These are phyloP conservation scores for Staphylotrichum tortipilum DNA, from an alignment of 495 filamentous ascomycete species.

Conservation along the genomic window DNA sequence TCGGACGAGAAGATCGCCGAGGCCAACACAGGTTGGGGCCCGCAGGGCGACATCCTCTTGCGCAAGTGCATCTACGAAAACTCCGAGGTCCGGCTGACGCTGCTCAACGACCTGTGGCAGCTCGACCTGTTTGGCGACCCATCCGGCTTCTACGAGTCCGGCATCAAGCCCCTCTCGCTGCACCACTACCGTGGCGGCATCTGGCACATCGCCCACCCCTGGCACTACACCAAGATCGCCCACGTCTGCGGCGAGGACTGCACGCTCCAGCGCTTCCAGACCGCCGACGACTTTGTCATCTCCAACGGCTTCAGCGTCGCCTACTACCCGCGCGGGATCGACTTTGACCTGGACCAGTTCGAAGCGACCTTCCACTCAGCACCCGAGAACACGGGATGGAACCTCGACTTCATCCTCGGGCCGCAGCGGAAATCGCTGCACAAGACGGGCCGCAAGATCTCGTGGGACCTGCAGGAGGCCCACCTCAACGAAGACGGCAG, in stretches of 20 bases:
- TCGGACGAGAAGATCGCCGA: conserved; percentile 42
- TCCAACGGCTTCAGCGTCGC: conserved; percentile 59
- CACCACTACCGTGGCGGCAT: conserved; percentile 57
- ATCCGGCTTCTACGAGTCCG: conserved; percentile 60
- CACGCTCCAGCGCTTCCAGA: conserved; percentile 57
- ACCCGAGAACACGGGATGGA: conserved; percentile 46
- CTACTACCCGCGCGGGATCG: conserved; percentile 49
- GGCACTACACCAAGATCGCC: conserved; percentile 57
- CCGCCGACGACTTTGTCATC: conserved; percentile 54
- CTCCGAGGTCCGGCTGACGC: conserved; percentile 50
- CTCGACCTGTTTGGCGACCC: conserved; percentile 59
- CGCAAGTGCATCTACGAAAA: conserved; percentile 60
- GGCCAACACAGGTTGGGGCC: conserved; percentile 45
- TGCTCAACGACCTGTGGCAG: conserved; percentile 56
- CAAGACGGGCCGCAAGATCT: conserved; percentile 42
- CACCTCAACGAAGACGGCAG: conserved; percentile 32
- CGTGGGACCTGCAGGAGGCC: conserved; percentile 45
- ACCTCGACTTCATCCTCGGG: conserved; percentile 43
- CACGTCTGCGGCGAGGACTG: conserved; percentile 57
- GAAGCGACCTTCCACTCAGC: conserved; percentile 56
- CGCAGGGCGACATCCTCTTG: conserved; percentile 57
- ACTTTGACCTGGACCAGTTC: conserved; percentile 53
- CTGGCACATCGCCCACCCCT: conserved; percentile 44
- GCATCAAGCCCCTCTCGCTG: conserved; percentile 53
- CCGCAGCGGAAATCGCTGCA: conserved; percentile 40